These are phyloP conservation scores for Posidonia oceanica DNA, from an alignment of 116 monocot species.

Conservation along the genomic window DNA sequence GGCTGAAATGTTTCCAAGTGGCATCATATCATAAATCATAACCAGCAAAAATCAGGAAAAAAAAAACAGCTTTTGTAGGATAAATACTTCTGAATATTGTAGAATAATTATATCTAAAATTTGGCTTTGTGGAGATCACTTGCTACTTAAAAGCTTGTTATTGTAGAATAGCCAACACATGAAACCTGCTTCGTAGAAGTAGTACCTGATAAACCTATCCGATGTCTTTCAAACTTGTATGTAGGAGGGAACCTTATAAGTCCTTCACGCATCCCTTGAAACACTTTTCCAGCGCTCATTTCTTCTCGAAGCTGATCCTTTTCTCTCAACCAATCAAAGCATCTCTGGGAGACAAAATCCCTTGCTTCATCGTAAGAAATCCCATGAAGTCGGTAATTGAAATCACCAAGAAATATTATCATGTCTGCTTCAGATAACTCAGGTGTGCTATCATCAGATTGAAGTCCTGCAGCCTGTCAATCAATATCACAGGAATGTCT, in stretches of 20 bases:
- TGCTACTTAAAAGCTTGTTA: too few relatives aligned
- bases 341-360: slow-evolving; percentile 95
- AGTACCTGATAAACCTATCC: slow-evolving; percentile 67
- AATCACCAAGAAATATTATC: slow-evolving; percentile 94
- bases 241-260: slow-evolving; percentile 89
- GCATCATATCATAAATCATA: too few relatives aligned
- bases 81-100: too few relatives aligned
- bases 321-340: slow-evolving; percentile 96
- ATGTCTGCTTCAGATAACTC: slow-evolving; percentile 91
- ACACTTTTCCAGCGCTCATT: slow-evolving; percentile 91
- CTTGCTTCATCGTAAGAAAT: slow-evolving; percentile 94
- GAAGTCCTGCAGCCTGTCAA: slow-evolving; percentile 38
- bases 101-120: too few relatives aligned
- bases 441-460: slow-evolving; percentile 59
- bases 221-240: slow-evolving; percentile 87
- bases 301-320: slow-evolving; percentile 92
- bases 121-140: too few relatives aligned
- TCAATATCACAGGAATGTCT: neutral
- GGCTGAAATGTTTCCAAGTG: too few relatives aligned
- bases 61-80: too few relatives aligned
- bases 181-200: neutral
- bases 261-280: slow-evolving; percentile 98
- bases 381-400: slow-evolving; percentile 80
- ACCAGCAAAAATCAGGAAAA: too few relatives aligned
- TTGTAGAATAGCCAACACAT: too few relatives aligned